Evolutionary conservation across 345 rosid genomes (phyloP), one percentile per base, ranked within the genome.

Genomic region (Moricandia arvensis): DNA sequence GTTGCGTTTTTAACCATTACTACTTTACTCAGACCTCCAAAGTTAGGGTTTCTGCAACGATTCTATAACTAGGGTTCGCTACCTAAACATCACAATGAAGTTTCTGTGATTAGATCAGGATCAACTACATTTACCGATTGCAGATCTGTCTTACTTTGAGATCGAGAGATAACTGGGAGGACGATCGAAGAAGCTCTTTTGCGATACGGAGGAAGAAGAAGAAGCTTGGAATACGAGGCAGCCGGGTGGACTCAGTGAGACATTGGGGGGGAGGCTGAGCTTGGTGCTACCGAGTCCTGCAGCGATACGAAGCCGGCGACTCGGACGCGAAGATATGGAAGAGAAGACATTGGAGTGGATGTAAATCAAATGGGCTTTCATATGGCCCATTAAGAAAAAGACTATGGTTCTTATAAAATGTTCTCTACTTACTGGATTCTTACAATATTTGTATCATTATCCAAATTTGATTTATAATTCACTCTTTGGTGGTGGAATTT

Each of bases 1-100:
- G 59, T 37, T 60, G 24, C 35, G 57, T 54, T 83, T 35, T 83
- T 85, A 73, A 59, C 66, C 11, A 63, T 37, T 30, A 4, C 49
- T 64, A 54, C 51, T 43, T 18, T 0, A 8, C 35, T 57, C 35
- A 43, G 8, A 6, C 17, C 43, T 38, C 26, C 7, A 0, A 33
- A 58, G 57, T 58, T 74, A 58, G 59, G 66, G 72, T 58, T 75
- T 66, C 15, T 3, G 72, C 51, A 67, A 9, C 38, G 54, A 74
- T 30, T 74, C 45, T 45, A 66, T 18, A 21, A 21, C 24, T 21
- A 21, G 24, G 24, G 24, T 21, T 21, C 24, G 24, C 24, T 55
- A 66, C 66, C 65, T 65, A 30, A 58, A 49, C 41, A 74, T 66
- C 77, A 41, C 55, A 67, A 12, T 54, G 31, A 21, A 15, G 8